Conservation (phyloP, 1,284 basidiomycete species). For the Rhodotorula sp. region DNA sequence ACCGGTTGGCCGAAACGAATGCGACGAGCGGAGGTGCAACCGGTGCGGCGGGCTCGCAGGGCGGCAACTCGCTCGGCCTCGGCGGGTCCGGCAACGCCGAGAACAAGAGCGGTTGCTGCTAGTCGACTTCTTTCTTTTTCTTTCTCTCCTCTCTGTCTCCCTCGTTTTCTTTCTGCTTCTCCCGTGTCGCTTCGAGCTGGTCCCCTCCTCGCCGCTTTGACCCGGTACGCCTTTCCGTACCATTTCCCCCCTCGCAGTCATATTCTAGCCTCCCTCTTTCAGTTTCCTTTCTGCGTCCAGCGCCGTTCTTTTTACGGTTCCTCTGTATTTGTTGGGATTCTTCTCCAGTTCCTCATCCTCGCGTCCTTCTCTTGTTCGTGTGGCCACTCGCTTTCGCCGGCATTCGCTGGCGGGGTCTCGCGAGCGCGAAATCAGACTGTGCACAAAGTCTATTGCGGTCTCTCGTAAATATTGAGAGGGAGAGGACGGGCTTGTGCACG, state of each 20-base stretch:
- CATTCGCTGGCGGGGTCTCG: too few species aligned
- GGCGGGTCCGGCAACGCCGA: conserved; percentile 17
- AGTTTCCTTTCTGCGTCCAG: neutral
- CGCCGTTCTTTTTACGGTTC: neutral
- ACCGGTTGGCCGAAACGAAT: conserved; percentile 84
- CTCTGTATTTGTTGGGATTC: neutral
- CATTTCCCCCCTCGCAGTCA: neutral
- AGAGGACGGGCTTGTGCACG: too few species aligned
- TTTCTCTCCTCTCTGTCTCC: neutral
- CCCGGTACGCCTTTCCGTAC: neutral
- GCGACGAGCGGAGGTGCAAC: conserved; percentile 19
- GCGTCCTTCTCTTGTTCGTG: neutral
- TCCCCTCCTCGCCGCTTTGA: too few species aligned
- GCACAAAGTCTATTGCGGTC: too few species aligned
- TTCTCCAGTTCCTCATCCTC: neutral
- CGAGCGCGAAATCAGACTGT: too few species aligned
- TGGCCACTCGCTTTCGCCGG: too few species aligned
- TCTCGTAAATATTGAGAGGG: too few species aligned
- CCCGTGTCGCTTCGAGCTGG: too few species aligned
- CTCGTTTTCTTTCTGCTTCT: neutral
- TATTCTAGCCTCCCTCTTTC: neutral
- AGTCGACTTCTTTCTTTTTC: neutral
- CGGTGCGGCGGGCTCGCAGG: conserved; percentile 25
- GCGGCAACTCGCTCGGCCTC: conserved; percentile 11
- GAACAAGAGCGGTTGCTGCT: conserved; percentile 40